Conservation (phyloP, 768 basidiomycete species). For the Hygrophorus pudorinus region DNA sequence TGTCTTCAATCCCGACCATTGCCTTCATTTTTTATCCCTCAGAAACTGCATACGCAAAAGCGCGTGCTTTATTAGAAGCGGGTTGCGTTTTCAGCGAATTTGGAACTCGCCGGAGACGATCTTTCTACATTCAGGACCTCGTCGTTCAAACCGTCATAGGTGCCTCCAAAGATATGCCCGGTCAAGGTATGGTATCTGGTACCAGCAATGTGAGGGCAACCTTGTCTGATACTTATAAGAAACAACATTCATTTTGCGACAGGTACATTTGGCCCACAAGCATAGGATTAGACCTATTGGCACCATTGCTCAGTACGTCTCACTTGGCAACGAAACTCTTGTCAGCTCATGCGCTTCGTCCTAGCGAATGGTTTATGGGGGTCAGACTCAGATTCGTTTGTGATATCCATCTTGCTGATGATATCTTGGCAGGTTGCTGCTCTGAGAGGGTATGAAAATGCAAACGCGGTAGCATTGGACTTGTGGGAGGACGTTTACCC, state of each 20-base stretch:
- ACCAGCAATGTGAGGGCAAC: constrained; percentile 76
- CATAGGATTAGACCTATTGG: constrained; percentile 60
- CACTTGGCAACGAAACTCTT: constrained; percentile 1
- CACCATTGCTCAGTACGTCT: constrained; percentile 75
- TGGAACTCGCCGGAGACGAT: constrained; percentile 75
- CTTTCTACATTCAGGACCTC: constrained; percentile 64
- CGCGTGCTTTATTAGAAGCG: constrained; percentile 43
- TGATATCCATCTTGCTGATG: constrained; percentile 1
- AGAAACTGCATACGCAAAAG: constrained; percentile 75
- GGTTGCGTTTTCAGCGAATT: constrained; percentile 78
- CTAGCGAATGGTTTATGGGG: constrained; percentile 88
- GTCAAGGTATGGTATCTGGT: constrained; percentile 54
- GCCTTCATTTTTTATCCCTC: constrained; percentile 2
- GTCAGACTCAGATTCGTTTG: constrained; percentile 28
- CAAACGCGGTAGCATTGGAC: constrained; percentile 64
- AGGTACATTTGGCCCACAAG: constrained; percentile 82
- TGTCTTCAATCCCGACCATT: neutral
- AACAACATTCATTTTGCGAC: constrained; percentile 2
- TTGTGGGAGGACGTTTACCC: constrained; percentile 79
- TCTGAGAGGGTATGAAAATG: constrained; percentile 68
- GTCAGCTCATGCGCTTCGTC: constrained; percentile 9
- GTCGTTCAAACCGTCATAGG: constrained; percentile 60
- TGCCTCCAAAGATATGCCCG: constrained; percentile 43
- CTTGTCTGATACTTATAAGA: neutral
- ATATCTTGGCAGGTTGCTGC: constrained; percentile 59